Evolutionary conservation across 768 basidiomycete species (phyloP), one percentile per base, ranked within the genome.

Genomic region (Tulasnella sp.): DNA sequence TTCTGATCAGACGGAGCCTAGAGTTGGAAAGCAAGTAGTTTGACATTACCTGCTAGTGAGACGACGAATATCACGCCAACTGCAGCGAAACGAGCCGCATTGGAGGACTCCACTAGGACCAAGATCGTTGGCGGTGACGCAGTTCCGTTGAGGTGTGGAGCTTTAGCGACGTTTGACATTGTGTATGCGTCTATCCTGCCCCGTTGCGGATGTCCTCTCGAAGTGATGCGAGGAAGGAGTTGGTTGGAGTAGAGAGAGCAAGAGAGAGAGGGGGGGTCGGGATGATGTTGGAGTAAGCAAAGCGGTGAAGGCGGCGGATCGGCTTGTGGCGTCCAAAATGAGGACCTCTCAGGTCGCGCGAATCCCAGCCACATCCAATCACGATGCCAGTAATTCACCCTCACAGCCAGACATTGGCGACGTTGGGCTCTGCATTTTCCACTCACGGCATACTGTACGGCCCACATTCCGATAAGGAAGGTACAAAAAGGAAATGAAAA

Each of bases 31-130:
- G n/a, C n/a, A 35, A 35, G 32, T 17, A 65, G 22, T 39, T 37
- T 5, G 19, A 16, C 2, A 35, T 7, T 59, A 67, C 72, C 72
- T 34, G 32, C 19, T 4, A 68, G 22, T 14, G 72, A 73, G 32
- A 73, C 40, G 34, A 73, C 3, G 34, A 73, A 73, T 67, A 73
- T 73, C 17, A 67, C 40, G 12, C 34, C 64, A 37, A 68, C 67
- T 2, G 42, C 37, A 40, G 47, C 41, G 12, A 68, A 39, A 16
- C 71, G 71, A 52, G 47, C 12, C 19, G 69, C 47, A 62, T 70
- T 17, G 29, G 40, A 67, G 37, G 67, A 67, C 40, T 42, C 67
- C 26, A 16, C 42, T 19, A 67, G 36, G 64, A 17, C 64, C 64
- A n/a, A 66, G 64, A 11, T 32, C 12, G 52, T 59, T 11, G 52